Base-by-base conservation (phyloP, 75 land plant genomes). In the Sequoiadendron giganteum region DNA sequence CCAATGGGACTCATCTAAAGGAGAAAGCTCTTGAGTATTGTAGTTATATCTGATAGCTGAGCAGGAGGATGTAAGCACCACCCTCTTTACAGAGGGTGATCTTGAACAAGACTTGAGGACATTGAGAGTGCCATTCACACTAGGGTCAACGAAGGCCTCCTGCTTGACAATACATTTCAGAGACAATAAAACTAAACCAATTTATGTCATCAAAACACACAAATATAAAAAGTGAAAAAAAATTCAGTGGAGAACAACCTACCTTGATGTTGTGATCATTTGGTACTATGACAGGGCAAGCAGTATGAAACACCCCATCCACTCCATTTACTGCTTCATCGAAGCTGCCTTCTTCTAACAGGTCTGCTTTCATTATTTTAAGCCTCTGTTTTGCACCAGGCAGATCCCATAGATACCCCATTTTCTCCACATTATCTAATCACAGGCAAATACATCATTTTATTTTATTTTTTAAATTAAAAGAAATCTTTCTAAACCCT, bases 21-120 rank as follows among this genome's bases (percentile, higher is more conserved):
- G 93, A 52, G 91, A 92, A 83, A 89, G 79, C 52, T 86, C 85
- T 96, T 95, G 89, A 92, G 89, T 97, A 97, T 96, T 96, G 96
- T 32, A 96, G 55, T 52, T 52, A 52, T 52, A 52, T 52, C 55
- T 52, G 55, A 52, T 14, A 52, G 55, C 15, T 52, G 89, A 97
- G 90, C 95, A 97, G 85, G 99, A 97, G 61, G 98, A 96, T 43
- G 99, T 97, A 78, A 97, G 89, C 38, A 96, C 94, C 16, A 96
- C 93, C 43, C 95, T 85, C 85, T 91, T 91, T 34, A 96, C 89
- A 28, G 93, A 92, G 34, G 88, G 85, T 7, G 94, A 89, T 84
- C 91, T 95, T 34, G 93, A 48, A 85, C 99, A 97, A 34, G 98
- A 94, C 36, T 49, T 90, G 19, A 98, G 92, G 48, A 98, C 96